Evolutionary conservation across 768 basidiomycete species (phyloP).

Genomic region (Mycena vulgaris): DNA sequence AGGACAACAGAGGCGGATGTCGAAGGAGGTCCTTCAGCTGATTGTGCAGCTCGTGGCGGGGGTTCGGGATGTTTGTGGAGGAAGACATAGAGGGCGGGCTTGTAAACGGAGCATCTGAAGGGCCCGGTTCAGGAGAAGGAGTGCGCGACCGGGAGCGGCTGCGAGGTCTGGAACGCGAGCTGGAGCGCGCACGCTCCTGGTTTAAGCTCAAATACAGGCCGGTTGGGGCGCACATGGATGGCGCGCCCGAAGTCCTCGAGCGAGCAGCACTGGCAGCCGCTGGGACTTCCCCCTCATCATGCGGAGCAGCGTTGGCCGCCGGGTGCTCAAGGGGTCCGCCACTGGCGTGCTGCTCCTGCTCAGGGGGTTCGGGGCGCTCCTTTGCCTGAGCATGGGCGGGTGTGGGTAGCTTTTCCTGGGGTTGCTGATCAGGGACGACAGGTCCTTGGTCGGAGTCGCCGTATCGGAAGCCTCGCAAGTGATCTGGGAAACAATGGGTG

Average conservation of each 20-base stretch:
- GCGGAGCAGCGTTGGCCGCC: slow-evolving; percentile 22
- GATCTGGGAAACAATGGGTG: no score
- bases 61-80: slow-evolving; percentile 37
- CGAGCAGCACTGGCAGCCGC: slow-evolving; percentile 1
- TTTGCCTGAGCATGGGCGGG: slow-evolving; percentile 15
- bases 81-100: neutral
- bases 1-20: slow-evolving; percentile 58
- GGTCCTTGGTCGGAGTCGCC: slow-evolving; percentile 19
- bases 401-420: slow-evolving; percentile 8
- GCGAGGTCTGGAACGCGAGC: slow-evolving; percentile 13
- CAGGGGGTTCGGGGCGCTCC: slow-evolving; percentile 22
- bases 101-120: neutral
- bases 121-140: slow-evolving; percentile 17
- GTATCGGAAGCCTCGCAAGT: slow-evolving; percentile 35
- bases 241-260: neutral
- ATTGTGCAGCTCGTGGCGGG: slow-evolving; percentile 50
- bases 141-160: slow-evolving; percentile 38
- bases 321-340: neutral
- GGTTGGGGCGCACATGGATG: slow-evolving; percentile 31
- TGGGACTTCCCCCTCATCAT: slow-evolving; percentile 1
- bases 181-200: slow-evolving; percentile 20
- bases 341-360: slow-evolving; percentile 13
- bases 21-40: slow-evolving; percentile 66
- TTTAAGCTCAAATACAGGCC: slow-evolving; percentile 34
- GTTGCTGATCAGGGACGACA: neutral